These are phyloP conservation scores for Cryptococcus sp. DNA, from an alignment of 1,284 basidiomycete genomes.

Conservation along the genomic window DNA sequence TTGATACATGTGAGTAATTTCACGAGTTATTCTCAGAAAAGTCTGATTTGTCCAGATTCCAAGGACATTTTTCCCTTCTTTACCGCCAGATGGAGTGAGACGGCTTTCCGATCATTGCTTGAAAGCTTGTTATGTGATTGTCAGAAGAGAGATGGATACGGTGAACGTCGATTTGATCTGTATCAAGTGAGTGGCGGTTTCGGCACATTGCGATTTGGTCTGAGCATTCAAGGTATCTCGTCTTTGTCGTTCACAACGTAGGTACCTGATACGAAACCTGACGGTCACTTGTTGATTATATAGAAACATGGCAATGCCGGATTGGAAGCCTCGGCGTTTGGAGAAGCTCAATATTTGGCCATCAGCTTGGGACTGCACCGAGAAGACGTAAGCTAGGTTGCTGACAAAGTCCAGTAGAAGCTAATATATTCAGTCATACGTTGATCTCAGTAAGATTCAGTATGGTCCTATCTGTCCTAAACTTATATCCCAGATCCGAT, in stretches of 20 bases:
- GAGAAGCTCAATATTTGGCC: slow-evolving; percentile 18
- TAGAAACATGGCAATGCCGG: slow-evolving; percentile 20
- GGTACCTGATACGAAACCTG: neutral
- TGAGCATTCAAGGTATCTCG: slow-evolving; percentile 11
- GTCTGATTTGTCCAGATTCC: neutral
- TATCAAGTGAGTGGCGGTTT: slow-evolving; percentile 16
- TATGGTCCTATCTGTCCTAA: neutral
- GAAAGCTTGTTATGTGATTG: slow-evolving; percentile 15
- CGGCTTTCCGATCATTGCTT: slow-evolving; percentile 17
- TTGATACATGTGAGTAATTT: slow-evolving; percentile 17
- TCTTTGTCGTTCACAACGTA: slow-evolving; percentile 21
- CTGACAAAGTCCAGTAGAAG: neutral
- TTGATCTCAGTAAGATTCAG: neutral
- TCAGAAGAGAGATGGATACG: slow-evolving; percentile 15
- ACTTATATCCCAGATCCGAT: slow-evolving; percentile 13
- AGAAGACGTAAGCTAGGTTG: slow-evolving; percentile 17
- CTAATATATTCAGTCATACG: neutral
- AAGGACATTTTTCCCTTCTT: slow-evolving; percentile 13
- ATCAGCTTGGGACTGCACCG: slow-evolving; percentile 20
- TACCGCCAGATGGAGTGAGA: slow-evolving; percentile 17
- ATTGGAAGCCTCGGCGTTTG: slow-evolving; percentile 18
- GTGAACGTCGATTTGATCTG: slow-evolving; percentile 15
- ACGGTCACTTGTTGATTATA: neutral
- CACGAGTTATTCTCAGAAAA: neutral
- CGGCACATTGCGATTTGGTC: neutral